Percentiles rank a stretch among this genome's conserved stretches.
These are phyloP conservation scores for Xenosphaeropsis pyriputrescens DNA, from an alignment of 2,329 filamentous ascomycete genomes.

Conservation along the genomic window DNA sequence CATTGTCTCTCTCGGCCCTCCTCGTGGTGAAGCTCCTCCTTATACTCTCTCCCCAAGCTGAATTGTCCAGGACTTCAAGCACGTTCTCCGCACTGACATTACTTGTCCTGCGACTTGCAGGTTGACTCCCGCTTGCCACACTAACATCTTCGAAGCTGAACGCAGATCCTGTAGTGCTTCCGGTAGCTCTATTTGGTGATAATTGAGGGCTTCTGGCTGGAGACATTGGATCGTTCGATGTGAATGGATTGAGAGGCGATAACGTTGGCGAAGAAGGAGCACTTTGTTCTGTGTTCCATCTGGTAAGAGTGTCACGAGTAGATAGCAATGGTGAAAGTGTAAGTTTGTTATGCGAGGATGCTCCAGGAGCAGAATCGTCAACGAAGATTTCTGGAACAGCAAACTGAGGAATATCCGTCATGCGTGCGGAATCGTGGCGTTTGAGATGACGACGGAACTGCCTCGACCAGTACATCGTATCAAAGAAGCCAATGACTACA, in stretches of 20 bases:
- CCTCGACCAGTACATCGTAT: slow-evolving; percentile 76
- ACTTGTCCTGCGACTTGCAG: slow-evolving; percentile 46
- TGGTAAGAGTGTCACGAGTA: neutral
- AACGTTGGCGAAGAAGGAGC: no score
- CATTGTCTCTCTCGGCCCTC: slow-evolving; percentile 14
- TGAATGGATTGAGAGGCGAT: slow-evolving; percentile 5
- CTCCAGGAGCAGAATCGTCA: slow-evolving; percentile 51
- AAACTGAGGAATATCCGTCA: slow-evolving; percentile 66
- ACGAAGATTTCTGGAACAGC: slow-evolving; percentile 83
- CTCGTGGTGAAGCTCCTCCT: slow-evolving; percentile 67
- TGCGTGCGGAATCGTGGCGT: slow-evolving; percentile 56
- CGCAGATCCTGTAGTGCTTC: slow-evolving; percentile 18
- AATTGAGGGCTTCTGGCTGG: slow-evolving; percentile 10
- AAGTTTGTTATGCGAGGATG: slow-evolving; percentile 6
- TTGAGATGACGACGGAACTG: slow-evolving; percentile 66
- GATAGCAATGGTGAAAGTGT: slow-evolving; percentile 10
- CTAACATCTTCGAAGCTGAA: slow-evolving; percentile 15
- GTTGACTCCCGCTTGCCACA: slow-evolving; percentile 9
- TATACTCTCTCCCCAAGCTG: slow-evolving; percentile 87
- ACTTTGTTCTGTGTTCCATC: no score
- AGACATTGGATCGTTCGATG: slow-evolving; percentile 6
- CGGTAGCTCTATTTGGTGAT: slow-evolving; percentile 21
- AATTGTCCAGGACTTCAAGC: slow-evolving; percentile 74
- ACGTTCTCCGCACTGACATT: slow-evolving; percentile 63
- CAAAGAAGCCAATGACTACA: slow-evolving; percentile 87